Evolutionary conservation across 2,329 filamentous ascomycete species (phyloP).

Genomic region (Sporothrix phasma): DNA sequence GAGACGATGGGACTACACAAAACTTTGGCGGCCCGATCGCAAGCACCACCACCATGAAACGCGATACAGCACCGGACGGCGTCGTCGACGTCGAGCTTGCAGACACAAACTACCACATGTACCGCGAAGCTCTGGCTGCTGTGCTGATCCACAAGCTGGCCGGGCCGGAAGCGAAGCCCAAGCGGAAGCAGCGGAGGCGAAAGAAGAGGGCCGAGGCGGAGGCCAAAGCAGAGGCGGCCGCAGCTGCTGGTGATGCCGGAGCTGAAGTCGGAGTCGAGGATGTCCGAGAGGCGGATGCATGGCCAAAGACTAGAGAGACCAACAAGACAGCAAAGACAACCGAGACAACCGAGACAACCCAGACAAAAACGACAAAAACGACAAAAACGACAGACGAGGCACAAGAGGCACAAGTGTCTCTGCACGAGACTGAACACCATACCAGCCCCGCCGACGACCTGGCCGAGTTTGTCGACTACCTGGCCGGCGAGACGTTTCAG

Average conservation of each 20-base stretch:
- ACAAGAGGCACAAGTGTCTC: no score
- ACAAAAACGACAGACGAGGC: neutral
- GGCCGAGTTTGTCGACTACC: conserved; percentile 72
- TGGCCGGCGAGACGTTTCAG: conserved; percentile 59
- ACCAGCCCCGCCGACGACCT: conserved; percentile 50
- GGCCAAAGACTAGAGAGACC: neutral
- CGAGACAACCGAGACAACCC: no score
- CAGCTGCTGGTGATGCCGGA: neutral
- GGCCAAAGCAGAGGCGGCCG: neutral
- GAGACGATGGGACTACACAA: no score
- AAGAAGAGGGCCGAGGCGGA: neutral
- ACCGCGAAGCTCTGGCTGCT: conserved; percentile 64
- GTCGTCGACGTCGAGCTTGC: conserved; percentile 18
- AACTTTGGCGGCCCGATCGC: no score
- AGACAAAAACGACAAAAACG: conserved; percentile 24
- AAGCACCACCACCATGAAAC: neutral
- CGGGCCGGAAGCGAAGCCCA: conserved; percentile 19
- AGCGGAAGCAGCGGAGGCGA: neutral
- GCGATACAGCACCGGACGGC: neutral
- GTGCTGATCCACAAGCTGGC: conserved; percentile 54
- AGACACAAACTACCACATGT: conserved; percentile 50
- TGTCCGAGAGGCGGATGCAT: neutral
- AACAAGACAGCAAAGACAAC: conserved; percentile 7
- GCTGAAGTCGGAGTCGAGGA: neutral
- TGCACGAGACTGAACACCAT: no score